phyloP scores from a whole-genome alignment of 2,329 filamentous ascomycete species.

The Arthrinium phaeospermum region DNA sequence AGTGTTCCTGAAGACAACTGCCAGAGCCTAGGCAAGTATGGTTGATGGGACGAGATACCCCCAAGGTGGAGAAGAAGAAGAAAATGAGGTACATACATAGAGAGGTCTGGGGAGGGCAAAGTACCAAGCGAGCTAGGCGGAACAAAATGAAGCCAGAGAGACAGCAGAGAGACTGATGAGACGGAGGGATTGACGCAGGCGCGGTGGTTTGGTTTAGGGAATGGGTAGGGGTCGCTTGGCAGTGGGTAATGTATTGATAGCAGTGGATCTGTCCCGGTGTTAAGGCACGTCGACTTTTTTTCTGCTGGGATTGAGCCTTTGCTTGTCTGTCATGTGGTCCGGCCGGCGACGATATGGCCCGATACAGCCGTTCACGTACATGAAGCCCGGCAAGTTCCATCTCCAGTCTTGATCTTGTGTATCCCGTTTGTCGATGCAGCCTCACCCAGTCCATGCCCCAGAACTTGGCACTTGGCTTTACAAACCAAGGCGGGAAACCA shows the following conservation, averaged over 20 bases:
- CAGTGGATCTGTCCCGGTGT: slow-evolving; percentile 1
- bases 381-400: neutral
- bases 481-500: neutral
- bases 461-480: neutral
- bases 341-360: slow-evolving; percentile 2
- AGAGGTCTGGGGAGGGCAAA: neutral
- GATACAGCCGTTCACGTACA: slow-evolving; percentile 6
- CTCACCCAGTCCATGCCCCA: neutral
- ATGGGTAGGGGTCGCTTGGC: neutral
- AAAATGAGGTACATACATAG: neutral
- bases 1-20: neutral
- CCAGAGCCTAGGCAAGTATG: neutral
- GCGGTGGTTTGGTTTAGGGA: neutral
- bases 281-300: neutral
- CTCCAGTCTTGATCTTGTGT: neutral
- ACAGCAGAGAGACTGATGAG: neutral
- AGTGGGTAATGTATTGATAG: neutral
- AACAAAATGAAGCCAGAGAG: neutral
- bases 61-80: neutral
- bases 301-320: neutral
- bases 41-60: neutral
- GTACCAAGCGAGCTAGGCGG: neutral
- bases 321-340: neutral
- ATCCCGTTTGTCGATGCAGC: neutral
- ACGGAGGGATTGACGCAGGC: slow-evolving; percentile 1